phyloP scores from a whole-genome alignment of 768 basidiomycete species.

The Vishniacozyma victoriae region DNA sequence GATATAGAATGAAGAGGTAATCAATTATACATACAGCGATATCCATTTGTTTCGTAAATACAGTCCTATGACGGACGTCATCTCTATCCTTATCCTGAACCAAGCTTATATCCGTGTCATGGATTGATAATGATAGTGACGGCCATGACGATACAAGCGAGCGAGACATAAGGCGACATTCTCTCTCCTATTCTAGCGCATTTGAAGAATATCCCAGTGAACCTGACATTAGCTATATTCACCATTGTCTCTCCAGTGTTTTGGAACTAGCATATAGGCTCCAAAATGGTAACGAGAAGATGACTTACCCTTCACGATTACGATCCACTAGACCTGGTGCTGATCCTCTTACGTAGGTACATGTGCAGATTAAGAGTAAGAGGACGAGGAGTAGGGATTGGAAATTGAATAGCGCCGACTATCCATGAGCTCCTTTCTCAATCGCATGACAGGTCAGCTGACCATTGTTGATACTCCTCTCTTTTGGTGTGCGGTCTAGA shows the following conservation, averaged over 20 bases:
- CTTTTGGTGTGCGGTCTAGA: no score
- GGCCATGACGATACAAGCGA: slow-evolving; percentile 92
- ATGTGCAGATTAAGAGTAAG: slow-evolving; percentile 90
- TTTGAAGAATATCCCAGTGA: slow-evolving; percentile 90
- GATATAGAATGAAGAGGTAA: no score
- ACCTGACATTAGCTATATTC: slow-evolving; percentile 53
- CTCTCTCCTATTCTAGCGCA: slow-evolving; percentile 93
- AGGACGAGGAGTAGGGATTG: slow-evolving; percentile 90
- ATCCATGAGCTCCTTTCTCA: no score
- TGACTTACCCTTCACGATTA: slow-evolving; percentile 81
- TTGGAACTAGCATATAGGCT: neutral
- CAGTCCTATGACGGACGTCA: no score
- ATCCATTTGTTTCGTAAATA: no score
- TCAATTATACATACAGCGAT: no score
- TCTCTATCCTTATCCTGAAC: no score
- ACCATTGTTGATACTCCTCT: no score
- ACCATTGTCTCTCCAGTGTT: neutral
- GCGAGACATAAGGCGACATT: slow-evolving; percentile 87
- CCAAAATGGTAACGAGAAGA: neutral
- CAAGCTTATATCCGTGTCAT: no score
- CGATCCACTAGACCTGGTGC: slow-evolving; percentile 84
- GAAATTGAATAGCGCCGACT: slow-evolving; percentile 98
- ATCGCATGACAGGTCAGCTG: no score
- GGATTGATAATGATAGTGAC: slow-evolving; percentile 53
- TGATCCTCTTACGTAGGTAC: slow-evolving; percentile 86